phyloP scores from a whole-genome alignment of 2,329 filamentous ascomycete species.

The Fusarium zealandicum region DNA sequence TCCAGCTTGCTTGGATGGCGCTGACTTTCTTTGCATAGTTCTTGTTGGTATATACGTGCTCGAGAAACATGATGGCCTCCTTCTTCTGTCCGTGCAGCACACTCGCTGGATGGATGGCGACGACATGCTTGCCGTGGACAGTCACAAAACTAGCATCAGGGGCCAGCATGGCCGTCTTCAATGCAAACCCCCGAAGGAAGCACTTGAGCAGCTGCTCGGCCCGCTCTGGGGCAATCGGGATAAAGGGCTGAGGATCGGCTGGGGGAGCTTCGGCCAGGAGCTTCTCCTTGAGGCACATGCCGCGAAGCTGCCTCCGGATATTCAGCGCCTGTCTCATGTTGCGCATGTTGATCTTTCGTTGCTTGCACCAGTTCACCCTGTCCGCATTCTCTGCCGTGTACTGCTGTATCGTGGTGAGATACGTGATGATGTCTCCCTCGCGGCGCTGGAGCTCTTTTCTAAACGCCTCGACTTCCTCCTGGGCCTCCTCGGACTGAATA shows the following conservation, averaged over 20 bases:
- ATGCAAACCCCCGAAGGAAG: slow-evolving; percentile 67
- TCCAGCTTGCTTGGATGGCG: slow-evolving; percentile 66
- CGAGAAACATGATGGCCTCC: slow-evolving; percentile 73
- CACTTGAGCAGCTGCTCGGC: slow-evolving; percentile 64
- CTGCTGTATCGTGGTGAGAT: slow-evolving; percentile 68
- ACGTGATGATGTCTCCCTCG: slow-evolving; percentile 71
- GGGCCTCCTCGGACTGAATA: slow-evolving; percentile 63
- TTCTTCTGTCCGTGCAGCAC: slow-evolving; percentile 68
- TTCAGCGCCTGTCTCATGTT: slow-evolving; percentile 70
- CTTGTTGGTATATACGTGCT: slow-evolving; percentile 71
- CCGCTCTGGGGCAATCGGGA: slow-evolving; percentile 60
- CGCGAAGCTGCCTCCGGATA: slow-evolving; percentile 67
- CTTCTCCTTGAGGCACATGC: slow-evolving; percentile 60
- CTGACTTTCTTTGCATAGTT: slow-evolving; percentile 73
- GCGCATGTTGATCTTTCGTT: slow-evolving; percentile 62
- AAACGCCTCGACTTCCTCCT: slow-evolving; percentile 59
- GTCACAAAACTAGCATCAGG: slow-evolving; percentile 69
- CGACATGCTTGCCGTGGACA: slow-evolving; percentile 64
- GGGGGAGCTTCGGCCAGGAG: slow-evolving; percentile 56
- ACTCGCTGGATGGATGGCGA: slow-evolving; percentile 69
- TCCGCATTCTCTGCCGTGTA: slow-evolving; percentile 65
- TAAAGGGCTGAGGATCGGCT: slow-evolving; percentile 63
- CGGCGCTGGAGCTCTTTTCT: slow-evolving; percentile 66
- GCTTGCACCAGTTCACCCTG: slow-evolving; percentile 64
- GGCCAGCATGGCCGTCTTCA: slow-evolving; percentile 66